A percentile compares a stretch with the other conserved stretches of the same genome.
Evolutionary conservation across 1,284 basidiomycete genomes (phyloP).

Genomic region (Wolfiporia cocos): DNA sequence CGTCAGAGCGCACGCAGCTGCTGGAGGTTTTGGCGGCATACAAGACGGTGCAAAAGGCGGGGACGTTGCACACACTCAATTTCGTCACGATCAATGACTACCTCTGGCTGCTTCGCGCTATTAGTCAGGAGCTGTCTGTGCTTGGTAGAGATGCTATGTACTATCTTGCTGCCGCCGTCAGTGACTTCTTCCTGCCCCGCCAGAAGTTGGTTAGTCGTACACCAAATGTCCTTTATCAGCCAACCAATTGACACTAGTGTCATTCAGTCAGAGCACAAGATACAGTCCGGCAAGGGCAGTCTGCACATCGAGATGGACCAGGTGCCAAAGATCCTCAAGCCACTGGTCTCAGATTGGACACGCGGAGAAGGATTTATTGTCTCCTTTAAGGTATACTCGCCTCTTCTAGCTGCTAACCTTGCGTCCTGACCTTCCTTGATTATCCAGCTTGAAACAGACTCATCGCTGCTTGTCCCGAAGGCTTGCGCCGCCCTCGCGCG

Average conservation of each 20-base stretch:
- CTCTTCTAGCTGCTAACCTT: neutral
- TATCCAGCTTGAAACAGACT: conserved; percentile 90
- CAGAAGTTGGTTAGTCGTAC: conserved; percentile 84
- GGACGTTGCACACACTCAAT: conserved; percentile 78
- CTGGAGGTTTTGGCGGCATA: conserved; percentile 76
- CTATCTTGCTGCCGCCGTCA: conserved; percentile 96
- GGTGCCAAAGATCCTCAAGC: conserved; percentile 93
- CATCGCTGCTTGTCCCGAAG: conserved; percentile 82
- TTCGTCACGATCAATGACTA: conserved; percentile 98
- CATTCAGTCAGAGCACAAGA: conserved; percentile 90
- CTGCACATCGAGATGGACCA: conserved; percentile 97
- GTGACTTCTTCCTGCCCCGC: conserved; percentile 93
- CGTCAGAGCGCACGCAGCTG: conserved; percentile 60
- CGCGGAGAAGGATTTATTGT: conserved; percentile 83
- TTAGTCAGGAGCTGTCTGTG: conserved; percentile 67
- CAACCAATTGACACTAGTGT: neutral
- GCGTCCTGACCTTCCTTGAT: conserved; percentile 5
- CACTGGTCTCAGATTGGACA: conserved; percentile 92
- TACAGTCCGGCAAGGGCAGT: conserved; percentile 93
- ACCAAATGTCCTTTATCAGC: neutral
- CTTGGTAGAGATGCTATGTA: conserved; percentile 80
- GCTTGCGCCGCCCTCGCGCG: conserved; percentile 82
- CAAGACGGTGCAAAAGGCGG: conserved; percentile 71
- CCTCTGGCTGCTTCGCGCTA: conserved; percentile 83
- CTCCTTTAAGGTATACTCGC: conserved; percentile 82